Base-by-base conservation (phyloP, 306 rosid species). In the Rosa rugosa region DNA sequence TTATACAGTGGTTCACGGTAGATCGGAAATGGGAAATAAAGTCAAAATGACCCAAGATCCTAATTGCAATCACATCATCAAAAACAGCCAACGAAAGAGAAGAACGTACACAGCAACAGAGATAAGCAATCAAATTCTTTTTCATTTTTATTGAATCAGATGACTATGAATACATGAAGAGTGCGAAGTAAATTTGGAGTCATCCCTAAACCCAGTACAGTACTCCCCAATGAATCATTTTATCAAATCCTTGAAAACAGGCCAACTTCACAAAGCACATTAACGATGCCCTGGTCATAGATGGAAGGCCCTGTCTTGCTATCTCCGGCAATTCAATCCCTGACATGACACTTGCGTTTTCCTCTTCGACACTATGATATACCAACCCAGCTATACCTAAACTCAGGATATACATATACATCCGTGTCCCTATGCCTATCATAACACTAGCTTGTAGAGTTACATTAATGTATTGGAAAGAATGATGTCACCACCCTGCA, bases 321-420 rank as follows among this genome's bases (percentile, higher is more conserved):
- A 59, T 41, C 62, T 36, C 71, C 27, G 27, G 46, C 72, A 20
- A 31, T 13, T 75, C n/a, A 49, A 18, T 45, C 60, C 82, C 69
- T 22, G 63, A n/a, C 25, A 64, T 72, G 73, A 73, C 72, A 71
- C 79, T 34, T 62, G 80, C 36, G 59, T 63, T 51, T 76, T 77
- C 74, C 56, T 71, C 76, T 76, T 68, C 85, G 18, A 50, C 79
- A 76, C 27, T n/a, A 73, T 77, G 75, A 67, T 80, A 73, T 65
- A 83, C 70, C n/a, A 17, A 17, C 75, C 13, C 60, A 53, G 63
- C 62, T 49, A 75, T 27, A 66, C 14, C 80, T 38, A 75, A 69
- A 66, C 75, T 57, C 80, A 27, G 63, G n/a, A 80, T 76, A 81
- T 88, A 75, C 76, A 73, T 68, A 86, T 80, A 78, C 70, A 66